Base-by-base conservation (phyloP, 371 early-diverging fungal genomes). In the Mortierella sp. region DNA sequence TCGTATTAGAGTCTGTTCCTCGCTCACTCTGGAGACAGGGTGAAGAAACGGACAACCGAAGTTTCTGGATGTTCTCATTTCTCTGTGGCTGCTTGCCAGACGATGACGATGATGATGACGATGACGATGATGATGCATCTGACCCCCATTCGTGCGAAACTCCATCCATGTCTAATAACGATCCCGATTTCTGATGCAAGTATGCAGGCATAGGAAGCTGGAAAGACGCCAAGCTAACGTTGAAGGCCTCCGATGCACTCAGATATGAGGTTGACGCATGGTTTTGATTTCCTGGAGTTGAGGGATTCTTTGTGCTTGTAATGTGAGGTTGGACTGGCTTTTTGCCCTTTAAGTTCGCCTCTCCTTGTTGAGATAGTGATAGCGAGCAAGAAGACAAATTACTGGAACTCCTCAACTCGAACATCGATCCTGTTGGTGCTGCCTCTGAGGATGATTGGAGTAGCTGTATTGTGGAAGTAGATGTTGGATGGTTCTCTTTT, bases 281-380 rank as follows among this genome's bases (percentile, higher is more conserved):
- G 5, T 8, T 49, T 49, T 23, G 23, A 53, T 4, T 10, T 2
- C 26, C 51, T 3, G 10, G 23, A 49, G 26, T n/a, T 6, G 51
- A 49, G 51, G 6, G 3, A 2, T 4, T 26, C 26, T 49, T 49
- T 13, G 40, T 9, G 40, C 13, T 3, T 17, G 15, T 23, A 10
- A 49, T 19, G 1, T 34, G 7, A 17, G 64, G 57, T 0, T 58
- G 59, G 31, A 64, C 69, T 3, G 62, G 66, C 23, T 66, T 55
- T 43, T 76, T 76, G 35, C 76, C 76, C 31, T 76, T 76, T 45
- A n/a, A n/a, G 37, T 58, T 43, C 32, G 61, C 59, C 1, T 28
- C 22, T 8, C 51, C 29, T 23, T 43, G 23, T 42, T 28, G 51
- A 28, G 51, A 45, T 15, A 56, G 43, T 22, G 70, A 37, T 19